phyloP scores from a whole-genome alignment of 2,329 filamentous ascomycete species.

The Acarospora socialis region DNA sequence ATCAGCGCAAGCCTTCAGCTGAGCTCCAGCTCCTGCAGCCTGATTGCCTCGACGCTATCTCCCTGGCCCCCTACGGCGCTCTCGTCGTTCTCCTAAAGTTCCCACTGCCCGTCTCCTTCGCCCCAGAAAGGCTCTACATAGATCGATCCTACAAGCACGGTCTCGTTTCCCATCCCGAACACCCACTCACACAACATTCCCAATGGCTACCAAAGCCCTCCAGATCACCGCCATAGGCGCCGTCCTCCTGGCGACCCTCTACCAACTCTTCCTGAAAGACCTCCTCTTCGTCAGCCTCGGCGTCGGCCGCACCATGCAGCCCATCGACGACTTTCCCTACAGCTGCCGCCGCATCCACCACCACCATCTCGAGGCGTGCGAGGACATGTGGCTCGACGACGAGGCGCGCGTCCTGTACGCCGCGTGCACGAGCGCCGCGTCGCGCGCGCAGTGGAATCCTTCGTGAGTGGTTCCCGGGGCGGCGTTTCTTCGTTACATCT shows the following conservation, averaged over 20 bases:
- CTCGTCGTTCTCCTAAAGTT: too few species aligned
- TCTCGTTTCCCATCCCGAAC: too few species aligned
- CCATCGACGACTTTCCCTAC: conserved; percentile 22
- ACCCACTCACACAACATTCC: too few species aligned
- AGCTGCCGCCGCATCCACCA: conserved; percentile 16
- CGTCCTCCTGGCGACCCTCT: conserved; percentile 16
- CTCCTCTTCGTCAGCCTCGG: conserved; percentile 20
- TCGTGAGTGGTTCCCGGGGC: conserved; percentile 7
- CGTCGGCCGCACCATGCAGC: conserved; percentile 18
- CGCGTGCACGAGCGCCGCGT: conserved; percentile 15
- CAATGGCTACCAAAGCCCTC: conserved; percentile 1
- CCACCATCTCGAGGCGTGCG: conserved; percentile 19
- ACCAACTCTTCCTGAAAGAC: conserved; percentile 20
- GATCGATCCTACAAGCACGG: too few species aligned
- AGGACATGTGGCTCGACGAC: conserved; percentile 20
- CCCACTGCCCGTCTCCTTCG: too few species aligned
- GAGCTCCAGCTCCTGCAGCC: too few species aligned
- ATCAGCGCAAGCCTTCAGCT: too few species aligned
- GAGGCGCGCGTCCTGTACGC: conserved; percentile 17
- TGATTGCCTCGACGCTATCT: too few species aligned
- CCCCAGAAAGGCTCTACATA: too few species aligned
- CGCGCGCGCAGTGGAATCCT: conserved; percentile 15
- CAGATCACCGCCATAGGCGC: conserved; percentile 11
- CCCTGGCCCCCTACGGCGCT: too few species aligned
- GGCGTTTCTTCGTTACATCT: conserved; percentile 10